A percentile compares a stretch with the other conserved stretches of the same genome.
Evolutionary conservation across 805 yeast species (phyloP).

Genomic region (Torulaspora delbrueckii): DNA sequence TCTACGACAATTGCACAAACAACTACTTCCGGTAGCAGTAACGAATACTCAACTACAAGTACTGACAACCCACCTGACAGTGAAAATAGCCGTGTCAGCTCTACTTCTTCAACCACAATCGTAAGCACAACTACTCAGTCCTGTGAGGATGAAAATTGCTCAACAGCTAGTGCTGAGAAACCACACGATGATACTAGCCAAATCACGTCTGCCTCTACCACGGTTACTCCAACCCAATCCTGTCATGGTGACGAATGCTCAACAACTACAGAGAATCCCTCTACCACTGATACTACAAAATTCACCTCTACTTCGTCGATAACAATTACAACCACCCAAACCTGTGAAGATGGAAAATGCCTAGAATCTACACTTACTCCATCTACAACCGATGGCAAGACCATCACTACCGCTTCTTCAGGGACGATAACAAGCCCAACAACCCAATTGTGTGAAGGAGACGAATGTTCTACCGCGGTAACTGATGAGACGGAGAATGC

Average conservation of each 20-base stretch:
- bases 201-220: background rate
- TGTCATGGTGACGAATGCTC: slow-evolving; percentile 1
- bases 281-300: background rate
- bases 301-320: background rate
- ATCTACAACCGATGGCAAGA: background rate
- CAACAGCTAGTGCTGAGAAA: background rate
- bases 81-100: background rate
- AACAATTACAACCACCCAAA: background rate
- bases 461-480: background rate
- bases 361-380: background rate
- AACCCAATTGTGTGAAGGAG: background rate
- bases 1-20: background rate
- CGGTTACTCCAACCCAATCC: background rate
- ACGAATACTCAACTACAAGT: background rate
- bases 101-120: background rate
- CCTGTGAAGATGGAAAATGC: slow-evolving; percentile 3
- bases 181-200: background rate
- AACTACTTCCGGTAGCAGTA: background rate
- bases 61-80: background rate
- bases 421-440: background rate
- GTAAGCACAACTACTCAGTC: background rate
- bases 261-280: background rate
- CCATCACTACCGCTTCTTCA: background rate
- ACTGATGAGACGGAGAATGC: background rate
- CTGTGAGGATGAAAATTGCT: background rate